phyloP scores from a whole-genome alignment of 225 moss, liverwort and hornwort species.

The Pseudisothecium myosuroides region DNA sequence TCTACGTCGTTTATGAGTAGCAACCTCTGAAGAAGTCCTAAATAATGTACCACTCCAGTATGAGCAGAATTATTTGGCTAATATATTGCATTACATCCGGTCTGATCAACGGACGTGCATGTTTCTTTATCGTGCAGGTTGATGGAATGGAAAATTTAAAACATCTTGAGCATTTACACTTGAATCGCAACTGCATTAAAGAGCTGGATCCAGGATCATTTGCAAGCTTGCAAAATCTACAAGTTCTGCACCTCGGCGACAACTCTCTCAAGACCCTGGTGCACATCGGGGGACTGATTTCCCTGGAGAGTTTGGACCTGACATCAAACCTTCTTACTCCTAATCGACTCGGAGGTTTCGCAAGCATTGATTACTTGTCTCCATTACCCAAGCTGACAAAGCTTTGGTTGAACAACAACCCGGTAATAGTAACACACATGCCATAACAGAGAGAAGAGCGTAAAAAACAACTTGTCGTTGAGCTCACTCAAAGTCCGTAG shows the following conservation, averaged over 20 bases:
- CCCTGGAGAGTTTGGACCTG: constrained; percentile 71
- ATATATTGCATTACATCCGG: not conserved
- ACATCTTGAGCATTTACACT: constrained; percentile 56
- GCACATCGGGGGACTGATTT: constrained; percentile 36
- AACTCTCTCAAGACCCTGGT: constrained; percentile 69
- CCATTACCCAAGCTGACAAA: constrained; percentile 48
- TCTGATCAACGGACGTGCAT: not conserved
- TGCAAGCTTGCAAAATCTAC: constrained; percentile 33
- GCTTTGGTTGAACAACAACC: constrained; percentile 83
- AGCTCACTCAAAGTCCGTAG: not conserved
- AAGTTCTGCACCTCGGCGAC: constrained; percentile 58
- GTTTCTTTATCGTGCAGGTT: constrained; percentile 41
- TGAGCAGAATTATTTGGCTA: not conserved
- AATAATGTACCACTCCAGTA: not conserved
- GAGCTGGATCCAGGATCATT: constrained; percentile 79
- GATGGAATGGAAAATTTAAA: constrained; percentile 70
- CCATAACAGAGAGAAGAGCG: not conserved
- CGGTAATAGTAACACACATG: constrained; percentile 29
- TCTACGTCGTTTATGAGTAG: not conserved
- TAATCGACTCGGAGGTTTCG: constrained; percentile 72
- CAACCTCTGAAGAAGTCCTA: not conserved
- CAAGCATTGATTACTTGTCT: constrained; percentile 76
- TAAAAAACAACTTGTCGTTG: not conserved
- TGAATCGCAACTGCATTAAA: constrained; percentile 77
- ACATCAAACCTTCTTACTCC: constrained; percentile 75